These are phyloP conservation scores for Fusarium nematophilum DNA, from an alignment of 2,329 filamentous ascomycete genomes.

Conservation along the genomic window DNA sequence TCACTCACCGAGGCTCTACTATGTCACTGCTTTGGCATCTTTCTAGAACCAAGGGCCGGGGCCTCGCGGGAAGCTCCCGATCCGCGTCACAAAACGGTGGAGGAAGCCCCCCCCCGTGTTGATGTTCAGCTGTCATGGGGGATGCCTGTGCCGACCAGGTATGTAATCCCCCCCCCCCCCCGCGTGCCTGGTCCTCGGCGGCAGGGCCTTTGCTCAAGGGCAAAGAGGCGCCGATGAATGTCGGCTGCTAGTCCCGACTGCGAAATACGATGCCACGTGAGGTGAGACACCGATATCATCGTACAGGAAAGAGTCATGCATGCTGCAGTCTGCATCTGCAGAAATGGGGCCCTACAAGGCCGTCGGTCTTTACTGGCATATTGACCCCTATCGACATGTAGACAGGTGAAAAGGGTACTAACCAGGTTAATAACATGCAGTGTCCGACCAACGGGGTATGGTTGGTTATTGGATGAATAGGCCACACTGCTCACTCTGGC, in stretches of 20 bases:
- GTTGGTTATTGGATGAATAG: conserved; percentile 18
- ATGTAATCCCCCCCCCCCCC: background rate
- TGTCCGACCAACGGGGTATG: conserved; percentile 29
- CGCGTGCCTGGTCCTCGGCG: background rate
- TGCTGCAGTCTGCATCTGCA: conserved; percentile 29
- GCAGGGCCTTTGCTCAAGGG: conserved; percentile 1
- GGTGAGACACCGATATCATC: conserved; percentile 34
- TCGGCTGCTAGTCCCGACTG: conserved; percentile 15
- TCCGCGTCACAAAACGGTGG: conserved; percentile 22
- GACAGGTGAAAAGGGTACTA: conserved; percentile 13
- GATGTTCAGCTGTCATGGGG: conserved; percentile 19
- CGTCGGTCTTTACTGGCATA: conserved; percentile 12
- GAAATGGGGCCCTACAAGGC: conserved; percentile 12
- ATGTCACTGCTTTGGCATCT: conserved; percentile 17
- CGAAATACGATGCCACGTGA: conserved; percentile 21
- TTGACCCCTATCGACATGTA: conserved; percentile 14
- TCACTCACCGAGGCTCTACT: conserved; percentile 1
- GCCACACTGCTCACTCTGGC: conserved; percentile 17
- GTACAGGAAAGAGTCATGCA: conserved; percentile 20
- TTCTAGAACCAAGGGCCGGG: conserved; percentile 23
- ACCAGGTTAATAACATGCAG: conserved; percentile 33
- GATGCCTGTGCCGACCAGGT: conserved; percentile 20
- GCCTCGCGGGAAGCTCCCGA: conserved; percentile 23
- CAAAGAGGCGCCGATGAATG: conserved; percentile 11
- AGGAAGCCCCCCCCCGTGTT: conserved; percentile 11